Evolutionary conservation across 1,139 yeast genomes (phyloP), one percentile per base, ranked within the genome.

Genomic region (Barnettozyma hawaiiensis): DNA sequence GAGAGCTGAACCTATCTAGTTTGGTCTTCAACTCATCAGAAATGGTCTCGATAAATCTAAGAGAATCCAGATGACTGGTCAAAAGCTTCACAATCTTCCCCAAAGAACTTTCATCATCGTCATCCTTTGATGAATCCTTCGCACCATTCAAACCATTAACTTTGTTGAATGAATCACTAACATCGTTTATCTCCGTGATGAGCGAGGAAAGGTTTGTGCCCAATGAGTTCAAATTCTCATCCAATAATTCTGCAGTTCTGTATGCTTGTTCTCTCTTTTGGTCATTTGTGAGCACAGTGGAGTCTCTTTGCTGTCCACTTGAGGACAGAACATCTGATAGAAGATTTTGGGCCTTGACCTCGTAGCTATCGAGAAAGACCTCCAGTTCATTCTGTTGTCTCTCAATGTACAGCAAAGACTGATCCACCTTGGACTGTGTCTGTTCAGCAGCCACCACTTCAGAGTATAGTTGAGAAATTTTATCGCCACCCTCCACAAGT

Each of bases 351-450:
- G 95, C 92, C 61, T 87, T 96, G 48, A 73, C 76, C 62, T 92
- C 98, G 58, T 90, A 90, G 50, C 81, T 83, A 52, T 85, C 87
- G 49, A 92, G 74, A 53, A 92, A 72, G 22, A 76, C 71, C 49
- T 90, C 97, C 43, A 92, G 70, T 58, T 92, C 98, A 50, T 85
- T 87, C 60, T 94, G 98, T 60, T 94, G 98, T 53, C 84, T 80
- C 58, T 85, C 95, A 39, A 92, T 85, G 59, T 89, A 90, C 42
- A 81, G 71, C 43, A 94, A 68, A 41, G 89, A 83, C 61, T 89
- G 97, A 55, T 94, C 97, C 41, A 92, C 82, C 53, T 83, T 85
- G 35, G 73, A 71, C 59, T 92, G 97, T 42, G 85, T 76, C 53
- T 85, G 85, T 58, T 90, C 97, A 2, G 96, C 95, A 46, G 78